phyloP scores from a whole-genome alignment of 257 asterid genomes.

The Catharanthus roseus region DNA sequence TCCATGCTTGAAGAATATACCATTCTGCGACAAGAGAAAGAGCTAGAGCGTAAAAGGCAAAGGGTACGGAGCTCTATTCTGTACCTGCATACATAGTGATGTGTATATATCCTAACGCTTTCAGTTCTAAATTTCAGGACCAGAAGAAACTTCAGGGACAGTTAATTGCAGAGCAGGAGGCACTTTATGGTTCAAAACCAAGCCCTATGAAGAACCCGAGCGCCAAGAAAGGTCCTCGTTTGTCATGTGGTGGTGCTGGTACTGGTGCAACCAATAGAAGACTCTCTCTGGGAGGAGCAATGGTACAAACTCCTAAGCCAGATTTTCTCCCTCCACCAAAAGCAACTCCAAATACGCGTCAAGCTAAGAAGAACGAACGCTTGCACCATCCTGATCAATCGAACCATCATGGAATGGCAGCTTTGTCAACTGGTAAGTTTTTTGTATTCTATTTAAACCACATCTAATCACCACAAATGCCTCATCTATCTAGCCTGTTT shows the following conservation, averaged over 20 bases:
- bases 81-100: background rate
- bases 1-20: conserved; percentile 80
- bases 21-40: conserved; percentile 76
- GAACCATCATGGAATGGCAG: conserved; percentile 36
- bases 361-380: conserved; percentile 31
- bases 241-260: conserved; percentile 37
- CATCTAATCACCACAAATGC: background rate
- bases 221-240: conserved; percentile 31
- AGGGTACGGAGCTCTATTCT: conserved; percentile 43
- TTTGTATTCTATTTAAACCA: background rate
- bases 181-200: conserved; percentile 44
- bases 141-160: conserved; percentile 55
- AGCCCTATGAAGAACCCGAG: conserved; percentile 44
- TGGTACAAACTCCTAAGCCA: conserved; percentile 28
- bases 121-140: conserved; percentile 44
- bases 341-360: conserved; percentile 34
- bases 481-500: background rate
- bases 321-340: conserved; percentile 30
- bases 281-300: conserved; percentile 35
- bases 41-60: conserved; percentile 77
- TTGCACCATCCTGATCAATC: conserved; percentile 22
- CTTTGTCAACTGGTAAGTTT: conserved; percentile 60
- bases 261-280: conserved; percentile 30
- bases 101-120: background rate
- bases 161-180: conserved; percentile 46